Conservation (phyloP, 1,284 basidiomycete species). For the Puccinia triticina region DNA sequence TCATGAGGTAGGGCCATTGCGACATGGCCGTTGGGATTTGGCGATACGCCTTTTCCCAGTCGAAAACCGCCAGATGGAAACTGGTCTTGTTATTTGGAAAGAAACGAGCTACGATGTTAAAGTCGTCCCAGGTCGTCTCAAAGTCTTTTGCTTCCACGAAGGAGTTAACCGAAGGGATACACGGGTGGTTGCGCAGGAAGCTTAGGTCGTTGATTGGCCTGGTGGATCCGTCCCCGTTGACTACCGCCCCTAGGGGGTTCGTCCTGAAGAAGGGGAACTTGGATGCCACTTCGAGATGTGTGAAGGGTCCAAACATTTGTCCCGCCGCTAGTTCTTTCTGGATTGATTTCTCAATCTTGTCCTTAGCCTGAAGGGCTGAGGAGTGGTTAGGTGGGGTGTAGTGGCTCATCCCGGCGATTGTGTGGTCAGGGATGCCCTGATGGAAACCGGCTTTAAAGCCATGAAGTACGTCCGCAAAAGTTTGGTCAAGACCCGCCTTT, state of each 20-base stretch:
- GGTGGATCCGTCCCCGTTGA: conserved; percentile 7
- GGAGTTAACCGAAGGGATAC: conserved; percentile 7
- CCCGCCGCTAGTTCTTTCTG: neutral
- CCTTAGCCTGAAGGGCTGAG: neutral
- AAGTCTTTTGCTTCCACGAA: neutral
- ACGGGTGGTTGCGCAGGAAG: neutral
- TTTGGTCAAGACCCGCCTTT: too few relatives aligned
- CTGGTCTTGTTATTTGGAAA: too few relatives aligned
- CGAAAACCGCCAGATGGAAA: too few relatives aligned
- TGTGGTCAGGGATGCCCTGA: neutral
- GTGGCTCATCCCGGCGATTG: neutral
- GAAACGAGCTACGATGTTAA: too few relatives aligned
- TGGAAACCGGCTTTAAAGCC: neutral
- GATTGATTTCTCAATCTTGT: neutral
- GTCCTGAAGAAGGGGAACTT: too few relatives aligned
- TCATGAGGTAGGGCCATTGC: neutral
- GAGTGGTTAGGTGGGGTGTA: too few relatives aligned
- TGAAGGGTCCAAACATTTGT: conserved; percentile 3
- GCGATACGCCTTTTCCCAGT: too few relatives aligned
- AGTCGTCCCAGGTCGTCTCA: too few relatives aligned
- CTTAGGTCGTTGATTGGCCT: conserved; percentile 15
- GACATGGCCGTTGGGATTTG: neutral
- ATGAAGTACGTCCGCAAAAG: neutral
- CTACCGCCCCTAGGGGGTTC: too few relatives aligned
- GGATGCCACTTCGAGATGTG: too few relatives aligned